A percentile compares a stretch with the other conserved stretches of the same genome.
Conservation (phyloP, 208 protist species). For the Trypanosoma brucei region DNA sequence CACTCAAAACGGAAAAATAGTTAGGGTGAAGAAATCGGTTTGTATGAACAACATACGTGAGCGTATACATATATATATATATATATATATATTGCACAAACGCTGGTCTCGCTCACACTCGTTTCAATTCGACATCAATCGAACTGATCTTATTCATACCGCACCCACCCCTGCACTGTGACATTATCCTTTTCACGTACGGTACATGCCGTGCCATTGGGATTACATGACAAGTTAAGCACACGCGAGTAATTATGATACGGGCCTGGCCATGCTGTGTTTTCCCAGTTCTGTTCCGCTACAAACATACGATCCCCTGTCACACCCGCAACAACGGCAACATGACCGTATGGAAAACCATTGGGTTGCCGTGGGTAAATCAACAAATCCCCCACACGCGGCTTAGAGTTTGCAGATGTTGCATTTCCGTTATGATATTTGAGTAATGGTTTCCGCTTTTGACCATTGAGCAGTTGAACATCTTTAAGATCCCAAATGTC, state of each 20-base stretch:
- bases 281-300: constrained; percentile 71
- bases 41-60: no score
- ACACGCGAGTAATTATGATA: constrained; percentile 23
- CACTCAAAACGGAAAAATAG: no score
- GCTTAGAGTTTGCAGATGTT: background rate
- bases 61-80: no score
- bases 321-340: constrained; percentile 55
- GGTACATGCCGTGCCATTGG: constrained; percentile 2
- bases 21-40: no score
- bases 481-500: constrained; percentile 16
- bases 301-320: constrained; percentile 45
- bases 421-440: constrained; percentile 4
- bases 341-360: constrained; percentile 32
- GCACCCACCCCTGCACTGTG: constrained; percentile 21
- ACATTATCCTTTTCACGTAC: constrained; percentile 12
- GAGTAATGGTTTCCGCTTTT: background rate
- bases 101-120: no score
- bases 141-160: constrained; percentile 7
- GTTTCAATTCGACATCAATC: no score
- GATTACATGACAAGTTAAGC: constrained; percentile 15
- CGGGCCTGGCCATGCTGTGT: constrained; percentile 25
- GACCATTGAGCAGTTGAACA: constrained; percentile 2
- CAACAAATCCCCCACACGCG: constrained; percentile 18
- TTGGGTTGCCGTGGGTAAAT: constrained; percentile 12
- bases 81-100: no score